Percentiles rank a stretch among this genome's conserved stretches.
phyloP scores from a whole-genome alignment of 495 filamentous ascomycete genomes.

The Penicillium malachiteum region DNA sequence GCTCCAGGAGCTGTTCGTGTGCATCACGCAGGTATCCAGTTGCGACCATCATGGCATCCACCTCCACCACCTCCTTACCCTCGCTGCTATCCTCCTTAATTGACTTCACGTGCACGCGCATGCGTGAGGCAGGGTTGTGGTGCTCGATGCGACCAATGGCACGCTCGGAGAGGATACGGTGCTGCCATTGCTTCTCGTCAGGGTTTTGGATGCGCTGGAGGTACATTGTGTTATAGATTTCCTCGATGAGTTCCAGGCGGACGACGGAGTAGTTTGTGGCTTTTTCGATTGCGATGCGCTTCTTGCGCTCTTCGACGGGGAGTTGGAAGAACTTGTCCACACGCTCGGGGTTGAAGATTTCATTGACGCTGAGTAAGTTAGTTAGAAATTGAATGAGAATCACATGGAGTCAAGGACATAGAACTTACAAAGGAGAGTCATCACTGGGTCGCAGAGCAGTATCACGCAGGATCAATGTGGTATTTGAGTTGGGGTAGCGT shows the following conservation, averaged over 20 bases:
- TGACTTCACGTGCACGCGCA: constrained; percentile 38
- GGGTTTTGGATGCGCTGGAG: constrained; percentile 70
- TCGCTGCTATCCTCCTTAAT: constrained; percentile 27
- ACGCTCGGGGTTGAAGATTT: constrained; percentile 86
- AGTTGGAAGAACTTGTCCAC: constrained; percentile 72
- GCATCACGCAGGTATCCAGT: constrained; percentile 81
- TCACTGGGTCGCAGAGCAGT: constrained; percentile 85
- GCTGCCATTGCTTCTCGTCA: constrained; percentile 73
- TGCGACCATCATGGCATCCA: constrained; percentile 79
- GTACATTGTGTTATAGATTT: constrained; percentile 82
- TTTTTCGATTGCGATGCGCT: constrained; percentile 62
- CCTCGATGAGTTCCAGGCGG: constrained; percentile 79
- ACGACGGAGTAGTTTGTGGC: constrained; percentile 95
- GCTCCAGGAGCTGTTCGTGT: constrained; percentile 74
- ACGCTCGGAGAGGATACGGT: constrained; percentile 69
- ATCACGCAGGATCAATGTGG: constrained; percentile 72
- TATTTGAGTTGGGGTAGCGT: constrained; percentile 78
- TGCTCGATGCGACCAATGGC: constrained; percentile 59
- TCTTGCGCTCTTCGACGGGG: constrained; percentile 57
- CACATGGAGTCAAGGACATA: neutral
- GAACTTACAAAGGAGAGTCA: constrained; percentile 86
- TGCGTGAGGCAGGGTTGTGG: constrained; percentile 40
- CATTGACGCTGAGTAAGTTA: constrained; percentile 70
- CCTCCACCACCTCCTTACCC: constrained; percentile 61
- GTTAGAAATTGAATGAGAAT: constrained; percentile 17